Conservation (phyloP, 164 flowering plant species). For the Nymphaea thermarum region DNA sequence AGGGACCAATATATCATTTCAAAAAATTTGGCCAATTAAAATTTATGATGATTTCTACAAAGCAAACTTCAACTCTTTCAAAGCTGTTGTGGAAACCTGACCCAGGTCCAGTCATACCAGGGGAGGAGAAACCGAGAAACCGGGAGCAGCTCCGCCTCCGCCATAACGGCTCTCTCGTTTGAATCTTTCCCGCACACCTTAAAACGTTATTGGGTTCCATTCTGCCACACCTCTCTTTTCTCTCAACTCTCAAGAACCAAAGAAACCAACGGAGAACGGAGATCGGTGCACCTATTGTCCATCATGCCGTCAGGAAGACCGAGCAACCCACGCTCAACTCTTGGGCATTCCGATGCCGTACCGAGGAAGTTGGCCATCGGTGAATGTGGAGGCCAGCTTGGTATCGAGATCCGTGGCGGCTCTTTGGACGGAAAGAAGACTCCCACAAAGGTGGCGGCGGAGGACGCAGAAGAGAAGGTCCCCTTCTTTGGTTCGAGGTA, state of each 20-base stretch:
- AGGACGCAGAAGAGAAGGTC: constrained; percentile 5
- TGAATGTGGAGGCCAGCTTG: neutral
- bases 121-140: no score
- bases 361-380: neutral
- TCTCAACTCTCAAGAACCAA: neutral
- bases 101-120: no score
- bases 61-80: no score
- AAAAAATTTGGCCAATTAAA: no score
- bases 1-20: no score
- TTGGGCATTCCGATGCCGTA: neutral
- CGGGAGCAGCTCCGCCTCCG: no score
- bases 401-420: neutral
- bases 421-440: neutral
- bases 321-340: neutral
- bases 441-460: neutral
- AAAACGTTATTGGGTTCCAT: no score
- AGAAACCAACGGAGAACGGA: neutral
- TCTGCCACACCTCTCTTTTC: neutral
- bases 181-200: neutral
- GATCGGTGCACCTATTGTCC: neutral
- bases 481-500: constrained; percentile 32
- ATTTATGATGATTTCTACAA: no score
- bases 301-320: neutral
- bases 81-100: no score
- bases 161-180: neutral